Evolutionary conservation across 768 basidiomycete genomes (phyloP), one percentile per base, ranked within the genome.

Genomic region (Suillus spraguei): DNA sequence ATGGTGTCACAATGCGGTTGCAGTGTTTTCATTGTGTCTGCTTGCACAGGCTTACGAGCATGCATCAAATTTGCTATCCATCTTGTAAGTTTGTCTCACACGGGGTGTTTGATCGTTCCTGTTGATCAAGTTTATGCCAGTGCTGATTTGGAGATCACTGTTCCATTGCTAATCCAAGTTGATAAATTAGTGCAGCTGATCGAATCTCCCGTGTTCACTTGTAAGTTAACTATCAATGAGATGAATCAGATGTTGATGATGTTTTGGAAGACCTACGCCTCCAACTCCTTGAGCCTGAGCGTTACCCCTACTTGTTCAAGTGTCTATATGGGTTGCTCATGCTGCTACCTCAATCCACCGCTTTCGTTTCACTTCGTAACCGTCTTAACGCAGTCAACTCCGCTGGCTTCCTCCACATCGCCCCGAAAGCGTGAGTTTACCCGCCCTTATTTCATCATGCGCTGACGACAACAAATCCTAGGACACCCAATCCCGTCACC

Each of bases 31-130:
- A 1, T 83, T 99, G 7, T 99, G 97, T 74, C 82, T 99, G 35
- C 82, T 99, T 32, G 97, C 97, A 6, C 97, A 99, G 74, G 97
- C 97, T 3, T 99, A 99, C 68, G 97, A 99, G 74, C 97, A 99
- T 76, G 97, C 97, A 1, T 97, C 95, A 24, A 98, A 96, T 74
- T 83, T 99, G 4, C 81, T 99, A 20, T 90, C 94, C 65, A 99
- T 97, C 64, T 98, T 99, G 97, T 95, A 72, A 64, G 88, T 74
- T 28, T 13, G 55, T 65, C 24, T 28, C 17, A 28, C 39, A 32
- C 24, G 32, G 46, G 66, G 14, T 62, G 11, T 41, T 41, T 39
- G 20, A n/a, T 32, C 6, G 28, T 28, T 28, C 28, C 28, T 13
- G 49, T 64, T 67, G 42, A 67, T 44, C 36, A 47, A 41, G 39